Evolutionary conservation across 208 protist genomes (phyloP).

Genomic region (Trypanosomatidae sp.): DNA sequence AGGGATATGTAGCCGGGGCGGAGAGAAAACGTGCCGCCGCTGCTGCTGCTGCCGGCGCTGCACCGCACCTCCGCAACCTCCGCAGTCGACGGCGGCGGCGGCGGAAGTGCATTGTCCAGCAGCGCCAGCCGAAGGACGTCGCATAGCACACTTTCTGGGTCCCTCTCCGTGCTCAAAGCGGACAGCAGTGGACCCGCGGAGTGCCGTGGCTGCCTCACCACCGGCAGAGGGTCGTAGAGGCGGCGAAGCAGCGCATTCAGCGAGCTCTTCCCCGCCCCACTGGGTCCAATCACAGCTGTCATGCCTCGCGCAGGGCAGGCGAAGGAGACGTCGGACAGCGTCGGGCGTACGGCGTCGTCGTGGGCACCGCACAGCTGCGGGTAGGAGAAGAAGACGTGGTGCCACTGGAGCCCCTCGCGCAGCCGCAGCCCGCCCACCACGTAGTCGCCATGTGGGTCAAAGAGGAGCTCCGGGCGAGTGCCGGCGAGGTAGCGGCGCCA

Average conservation of each 20-base stretch:
- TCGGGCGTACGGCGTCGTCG: conserved; percentile 4
- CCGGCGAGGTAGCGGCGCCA: conserved; percentile 12
- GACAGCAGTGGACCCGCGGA: too few species aligned
- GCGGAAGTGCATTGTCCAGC: conserved; percentile 31
- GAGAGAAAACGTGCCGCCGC: too few species aligned
- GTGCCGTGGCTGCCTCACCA: too few species aligned
- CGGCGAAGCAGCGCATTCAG: conserved; percentile 62
- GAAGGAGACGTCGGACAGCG: conserved; percentile 21
- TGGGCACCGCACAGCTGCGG: conserved; percentile 38
- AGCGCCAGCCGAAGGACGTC: conserved; percentile 32
- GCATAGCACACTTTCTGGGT: conserved; percentile 15
- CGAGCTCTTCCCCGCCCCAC: conserved; percentile 85
- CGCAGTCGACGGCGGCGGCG: conserved; percentile 4
- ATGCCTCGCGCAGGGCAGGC: conserved; percentile 35
- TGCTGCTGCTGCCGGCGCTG: too few species aligned
- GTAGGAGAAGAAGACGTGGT: conserved; percentile 67
- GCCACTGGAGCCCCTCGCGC: conserved; percentile 34
- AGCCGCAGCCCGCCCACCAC: conserved; percentile 50
- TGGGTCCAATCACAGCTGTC: conserved; percentile 72
- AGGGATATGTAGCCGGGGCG: conserved; percentile 23
- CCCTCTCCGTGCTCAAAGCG: too few species aligned
- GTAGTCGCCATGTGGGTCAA: conserved; percentile 41
- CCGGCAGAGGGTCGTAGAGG: conserved; percentile 76
- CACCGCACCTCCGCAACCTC: too few species aligned
- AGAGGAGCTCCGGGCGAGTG: conserved; percentile 17